Evolutionary conservation across 78 protist genomes (phyloP).

Genomic region (Neovahlkampfia damariscottae): DNA sequence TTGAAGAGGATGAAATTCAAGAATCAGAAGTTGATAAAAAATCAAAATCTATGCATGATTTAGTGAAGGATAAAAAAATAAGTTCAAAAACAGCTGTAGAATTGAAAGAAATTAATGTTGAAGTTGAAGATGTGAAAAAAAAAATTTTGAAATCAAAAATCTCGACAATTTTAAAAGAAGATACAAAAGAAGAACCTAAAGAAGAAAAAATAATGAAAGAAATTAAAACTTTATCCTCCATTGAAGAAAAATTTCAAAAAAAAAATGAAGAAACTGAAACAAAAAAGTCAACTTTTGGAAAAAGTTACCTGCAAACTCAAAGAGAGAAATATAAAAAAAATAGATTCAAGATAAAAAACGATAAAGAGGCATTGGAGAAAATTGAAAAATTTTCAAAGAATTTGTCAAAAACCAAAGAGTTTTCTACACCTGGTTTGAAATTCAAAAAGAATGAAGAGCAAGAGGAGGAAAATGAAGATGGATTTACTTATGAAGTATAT

Average conservation of each 20-base stretch:
- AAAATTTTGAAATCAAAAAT: not conserved
- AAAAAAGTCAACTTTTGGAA: not conserved
- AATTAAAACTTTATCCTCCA: no score
- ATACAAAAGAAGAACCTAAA: not conserved
- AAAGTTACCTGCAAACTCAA: not conserved
- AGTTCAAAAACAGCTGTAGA: no score
- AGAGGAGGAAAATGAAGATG: no score
- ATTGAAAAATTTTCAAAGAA: no score
- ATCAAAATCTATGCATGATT: not conserved
- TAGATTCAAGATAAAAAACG: no score
- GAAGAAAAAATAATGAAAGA: not conserved
- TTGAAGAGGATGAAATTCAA: constrained; percentile 36
- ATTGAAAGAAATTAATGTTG: not conserved
- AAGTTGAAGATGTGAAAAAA: not conserved
- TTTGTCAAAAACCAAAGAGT: no score
- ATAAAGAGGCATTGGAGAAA: no score
- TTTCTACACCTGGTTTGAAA: no score
- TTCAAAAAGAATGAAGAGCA: no score
- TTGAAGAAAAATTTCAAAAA: not conserved
- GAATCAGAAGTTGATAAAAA: not conserved
- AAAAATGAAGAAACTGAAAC: not conserved
- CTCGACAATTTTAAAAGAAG: not conserved
- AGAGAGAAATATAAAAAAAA: not conserved
- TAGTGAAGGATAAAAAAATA: not conserved
- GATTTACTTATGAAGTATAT: no score